Base-by-base conservation (phyloP, 2,329 filamentous ascomycete species). In the Trichothecium sympodiale region DNA sequence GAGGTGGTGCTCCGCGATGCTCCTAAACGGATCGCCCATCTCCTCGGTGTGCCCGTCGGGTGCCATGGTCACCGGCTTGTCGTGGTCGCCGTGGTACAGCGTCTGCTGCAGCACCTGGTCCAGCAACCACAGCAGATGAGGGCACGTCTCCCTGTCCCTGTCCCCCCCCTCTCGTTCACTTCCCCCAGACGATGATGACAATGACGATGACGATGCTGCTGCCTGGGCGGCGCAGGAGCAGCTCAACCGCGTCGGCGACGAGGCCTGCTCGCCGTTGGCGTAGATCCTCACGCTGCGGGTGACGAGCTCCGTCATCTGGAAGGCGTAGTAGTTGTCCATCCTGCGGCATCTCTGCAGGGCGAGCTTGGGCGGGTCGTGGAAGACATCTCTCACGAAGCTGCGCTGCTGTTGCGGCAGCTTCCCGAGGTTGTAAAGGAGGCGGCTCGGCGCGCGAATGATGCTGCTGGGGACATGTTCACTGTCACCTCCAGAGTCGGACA, bases 221-320 rank as follows among this genome's bases (percentile, higher is more conserved):
- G n/a, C n/a, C n/a, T n/a, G n/a, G n/a, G n/a, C n/a, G n/a, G n/a
- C n/a, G n/a, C n/a, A n/a, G 18, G 63, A 67, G 52, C 71, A 75
- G 14, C 50, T 58, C 4, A 71, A 60, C 1, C 46, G 47, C 2
- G 64, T 53, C 25, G 29, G n/a, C 14, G n/a, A 29, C 4, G n/a
- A 15, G 17, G 8, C n/a, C 13, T 33, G 29, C 20, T 25, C 20
- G 20, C 50, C 50, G 0, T 57, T 48, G 3, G 59, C 54, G 3
- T 64, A 63, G 20, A 71, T 68, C 29, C 69, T 62, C 29, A 75
- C 59, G 14, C 66, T 68, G 9, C 65, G 63, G 12, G 67, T 67
- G 17, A 69, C 65, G 3, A 66, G 53, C 48, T 75, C 71, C 4
- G 67, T 67, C 55, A 76, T 62, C 45, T 73, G 62, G 40, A 75